phyloP scores from a whole-genome alignment of 2,329 filamentous ascomycete genomes.

The Paecilomyces sp. region DNA sequence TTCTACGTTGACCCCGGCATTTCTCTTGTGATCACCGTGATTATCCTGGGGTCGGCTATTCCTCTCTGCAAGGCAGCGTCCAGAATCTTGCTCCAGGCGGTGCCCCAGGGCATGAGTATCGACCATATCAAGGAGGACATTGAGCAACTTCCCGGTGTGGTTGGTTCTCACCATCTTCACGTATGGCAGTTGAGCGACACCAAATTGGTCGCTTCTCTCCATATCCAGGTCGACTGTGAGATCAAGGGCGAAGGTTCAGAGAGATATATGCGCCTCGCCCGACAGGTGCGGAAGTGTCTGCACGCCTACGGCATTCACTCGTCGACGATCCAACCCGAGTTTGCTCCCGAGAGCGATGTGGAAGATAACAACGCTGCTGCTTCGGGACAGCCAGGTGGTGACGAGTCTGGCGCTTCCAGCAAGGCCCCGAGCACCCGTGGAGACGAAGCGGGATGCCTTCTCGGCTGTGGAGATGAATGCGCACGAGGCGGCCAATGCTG shows the following conservation, averaged over 20 bases:
- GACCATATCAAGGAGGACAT: slow-evolving; percentile 93
- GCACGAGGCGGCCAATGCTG: slow-evolving; percentile 35
- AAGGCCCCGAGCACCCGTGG: slow-evolving; percentile 26
- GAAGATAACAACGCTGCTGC: slow-evolving; percentile 20
- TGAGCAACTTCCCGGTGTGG: slow-evolving; percentile 70
- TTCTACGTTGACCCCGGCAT: slow-evolving; percentile 88
- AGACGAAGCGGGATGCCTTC: slow-evolving; percentile 35
- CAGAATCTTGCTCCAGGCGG: slow-evolving; percentile 88
- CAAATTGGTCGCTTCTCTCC: slow-evolving; percentile 86
- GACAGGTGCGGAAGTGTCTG: slow-evolving; percentile 75
- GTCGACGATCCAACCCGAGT: slow-evolving; percentile 95
- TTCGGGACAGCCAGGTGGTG: slow-evolving; percentile 13
- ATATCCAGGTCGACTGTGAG: slow-evolving; percentile 86
- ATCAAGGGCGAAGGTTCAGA: slow-evolving; percentile 70
- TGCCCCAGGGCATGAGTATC: slow-evolving; percentile 78
- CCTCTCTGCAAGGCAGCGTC: slow-evolving; percentile 46
- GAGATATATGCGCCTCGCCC: slow-evolving; percentile 85
- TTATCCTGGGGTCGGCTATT: slow-evolving; percentile 51
- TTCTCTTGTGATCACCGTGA: slow-evolving; percentile 85
- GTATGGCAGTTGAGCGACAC: slow-evolving; percentile 97
- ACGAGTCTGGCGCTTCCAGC: slow-evolving; percentile 9
- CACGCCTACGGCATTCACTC: slow-evolving; percentile 96
- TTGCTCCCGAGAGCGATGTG: slow-evolving; percentile 29
- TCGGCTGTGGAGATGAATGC: slow-evolving; percentile 42
- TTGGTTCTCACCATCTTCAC: slow-evolving; percentile 91